Evolutionary conservation across 192 early-diverging fungal species (phyloP).

Genomic region (Backusella mclennaniae): DNA sequence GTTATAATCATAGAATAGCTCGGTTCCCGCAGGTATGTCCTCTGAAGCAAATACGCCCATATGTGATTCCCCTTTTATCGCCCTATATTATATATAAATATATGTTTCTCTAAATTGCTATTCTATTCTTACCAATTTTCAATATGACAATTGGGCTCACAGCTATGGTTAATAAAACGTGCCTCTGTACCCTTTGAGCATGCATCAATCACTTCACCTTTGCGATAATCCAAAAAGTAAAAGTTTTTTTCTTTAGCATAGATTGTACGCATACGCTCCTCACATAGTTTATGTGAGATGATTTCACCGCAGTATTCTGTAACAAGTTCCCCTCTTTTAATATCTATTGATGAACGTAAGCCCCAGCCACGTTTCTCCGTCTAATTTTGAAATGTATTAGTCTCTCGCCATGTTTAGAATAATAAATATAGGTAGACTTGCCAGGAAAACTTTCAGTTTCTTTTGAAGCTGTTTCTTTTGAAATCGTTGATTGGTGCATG

Average conservation of each 20-base stretch:
- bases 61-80: slow-evolving; percentile 64
- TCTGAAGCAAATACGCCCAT: slow-evolving; percentile 72
- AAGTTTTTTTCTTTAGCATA: slow-evolving; percentile 66
- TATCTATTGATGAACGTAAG: slow-evolving; percentile 49
- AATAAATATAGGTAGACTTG: slow-evolving; percentile 30
- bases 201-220: slow-evolving; percentile 79
- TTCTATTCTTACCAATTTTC: slow-evolving; percentile 74
- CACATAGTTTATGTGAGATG: slow-evolving; percentile 60
- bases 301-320: slow-evolving; percentile 86
- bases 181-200: slow-evolving; percentile 75
- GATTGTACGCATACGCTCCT: slow-evolving; percentile 69
- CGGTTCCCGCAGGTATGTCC: slow-evolving; percentile 64
- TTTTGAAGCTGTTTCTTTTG: slow-evolving; percentile 52
- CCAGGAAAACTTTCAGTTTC: slow-evolving; percentile 63
- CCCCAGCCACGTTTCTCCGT: slow-evolving; percentile 70
- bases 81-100: slow-evolving; percentile 28
- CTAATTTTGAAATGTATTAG: slow-evolving; percentile 35
- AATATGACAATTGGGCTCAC: slow-evolving; percentile 85
- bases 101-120: too few species aligned
- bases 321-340: slow-evolving; percentile 60
- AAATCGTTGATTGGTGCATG: slow-evolving; percentile 79
- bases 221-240: slow-evolving; percentile 79
- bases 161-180: slow-evolving; percentile 84
- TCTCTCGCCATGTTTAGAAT: too few species aligned
- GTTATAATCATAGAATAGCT: slow-evolving; percentile 86